phyloP scores from a whole-genome alignment of 305 asterid genomes.

The Withania somnifera region DNA sequence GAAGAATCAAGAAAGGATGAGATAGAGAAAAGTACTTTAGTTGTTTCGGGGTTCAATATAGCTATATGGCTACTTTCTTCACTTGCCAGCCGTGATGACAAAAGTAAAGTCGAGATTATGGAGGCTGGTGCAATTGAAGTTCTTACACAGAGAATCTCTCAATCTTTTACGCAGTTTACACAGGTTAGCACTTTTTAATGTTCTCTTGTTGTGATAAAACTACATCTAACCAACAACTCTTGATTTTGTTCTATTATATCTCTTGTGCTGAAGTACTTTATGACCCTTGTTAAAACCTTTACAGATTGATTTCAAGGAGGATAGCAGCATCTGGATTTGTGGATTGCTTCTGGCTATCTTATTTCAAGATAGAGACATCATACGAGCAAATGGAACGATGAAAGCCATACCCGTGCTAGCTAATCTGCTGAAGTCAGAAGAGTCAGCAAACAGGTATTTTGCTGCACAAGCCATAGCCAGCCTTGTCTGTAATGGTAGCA shows the following conservation, averaged over 20 bases:
- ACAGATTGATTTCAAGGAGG: slow-evolving; percentile 85
- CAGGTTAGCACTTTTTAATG: slow-evolving; percentile 31
- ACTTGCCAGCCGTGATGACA: slow-evolving; percentile 72
- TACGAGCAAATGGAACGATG: slow-evolving; percentile 76
- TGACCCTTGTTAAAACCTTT: slow-evolving; percentile 4
- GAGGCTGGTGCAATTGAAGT: slow-evolving; percentile 95
- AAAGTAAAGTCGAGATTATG: slow-evolving; percentile 64
- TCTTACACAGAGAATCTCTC: slow-evolving; percentile 74
- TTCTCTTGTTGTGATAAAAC: not conserved
- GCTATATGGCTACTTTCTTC: slow-evolving; percentile 88
- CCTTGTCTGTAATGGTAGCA: slow-evolving; percentile 97
- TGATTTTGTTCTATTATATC: not conserved
- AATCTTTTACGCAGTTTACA: slow-evolving; percentile 48
- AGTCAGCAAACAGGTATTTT: slow-evolving; percentile 79
- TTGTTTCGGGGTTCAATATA: slow-evolving; percentile 62
- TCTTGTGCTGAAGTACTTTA: not conserved
- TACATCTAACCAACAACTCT: not conserved
- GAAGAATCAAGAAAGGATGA: slow-evolving; percentile 36
- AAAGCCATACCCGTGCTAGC: slow-evolving; percentile 82
- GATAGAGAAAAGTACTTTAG: slow-evolving; percentile 49
- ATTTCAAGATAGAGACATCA: slow-evolving; percentile 85
- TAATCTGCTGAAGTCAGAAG: slow-evolving; percentile 80
- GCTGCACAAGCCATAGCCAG: slow-evolving; percentile 94
- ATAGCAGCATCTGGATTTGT: slow-evolving; percentile 79
- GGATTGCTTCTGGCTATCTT: slow-evolving; percentile 71